These are phyloP conservation scores for Knoxia roxburghii DNA, from an alignment of 257 asterid species.

Conservation along the genomic window DNA sequence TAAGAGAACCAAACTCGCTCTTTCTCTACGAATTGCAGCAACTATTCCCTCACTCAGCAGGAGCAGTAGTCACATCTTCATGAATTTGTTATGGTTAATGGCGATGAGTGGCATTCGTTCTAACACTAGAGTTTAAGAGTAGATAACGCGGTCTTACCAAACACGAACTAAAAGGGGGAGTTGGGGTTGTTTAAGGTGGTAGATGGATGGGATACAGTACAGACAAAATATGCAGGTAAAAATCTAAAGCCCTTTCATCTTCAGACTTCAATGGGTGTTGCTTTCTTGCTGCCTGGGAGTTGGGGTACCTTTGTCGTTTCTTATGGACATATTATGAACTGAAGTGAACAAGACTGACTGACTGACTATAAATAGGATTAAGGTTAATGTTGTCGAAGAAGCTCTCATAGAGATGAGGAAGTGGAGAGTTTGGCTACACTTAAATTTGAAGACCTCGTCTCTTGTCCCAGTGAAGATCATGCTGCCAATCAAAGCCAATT, in stretches of 20 bases:
- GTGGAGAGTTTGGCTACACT: conserved; percentile 32
- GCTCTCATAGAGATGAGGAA: conserved; percentile 33
- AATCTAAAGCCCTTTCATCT: background rate
- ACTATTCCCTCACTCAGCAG: too few relatives aligned
- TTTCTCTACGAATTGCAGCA: too few relatives aligned
- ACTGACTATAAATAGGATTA: conserved; percentile 24
- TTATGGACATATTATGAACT: background rate
- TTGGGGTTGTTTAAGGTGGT: too few relatives aligned
- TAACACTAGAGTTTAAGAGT: background rate
- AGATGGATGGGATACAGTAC: background rate
- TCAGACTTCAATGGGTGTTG: too few relatives aligned
- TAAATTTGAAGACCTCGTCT: conserved; percentile 39
- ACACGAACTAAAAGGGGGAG: background rate
- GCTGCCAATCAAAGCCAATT: conserved; percentile 23
- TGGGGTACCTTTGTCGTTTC: conserved; percentile 23
- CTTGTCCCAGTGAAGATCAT: conserved; percentile 30
- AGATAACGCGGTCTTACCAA: background rate
- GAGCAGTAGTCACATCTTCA: background rate
- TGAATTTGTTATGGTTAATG: too few relatives aligned
- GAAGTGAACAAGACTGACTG: too few relatives aligned
- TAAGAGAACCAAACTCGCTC: too few relatives aligned
- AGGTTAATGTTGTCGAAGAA: conserved; percentile 5
- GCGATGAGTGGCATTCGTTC: background rate
- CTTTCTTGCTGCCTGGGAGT: conserved; percentile 31
- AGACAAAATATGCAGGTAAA: background rate